Conservation (phyloP, 305 asterid species). For the Coffea humblotiana region DNA sequence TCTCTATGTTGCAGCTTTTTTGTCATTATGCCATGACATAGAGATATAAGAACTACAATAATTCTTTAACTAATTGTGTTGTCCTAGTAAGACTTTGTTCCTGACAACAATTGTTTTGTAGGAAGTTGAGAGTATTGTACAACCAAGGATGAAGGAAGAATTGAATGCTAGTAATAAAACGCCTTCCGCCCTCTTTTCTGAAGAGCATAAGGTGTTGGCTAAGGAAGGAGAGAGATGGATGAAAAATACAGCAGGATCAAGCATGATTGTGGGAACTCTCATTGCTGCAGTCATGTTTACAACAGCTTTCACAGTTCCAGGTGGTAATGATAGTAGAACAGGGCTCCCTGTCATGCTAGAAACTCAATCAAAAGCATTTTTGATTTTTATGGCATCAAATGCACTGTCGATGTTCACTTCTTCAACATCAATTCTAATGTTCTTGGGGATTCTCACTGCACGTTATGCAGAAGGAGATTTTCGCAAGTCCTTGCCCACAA, state of each 20-base stretch:
- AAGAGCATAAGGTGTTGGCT: constrained; percentile 35
- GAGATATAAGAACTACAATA: too few relatives aligned
- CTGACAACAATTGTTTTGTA: not conserved
- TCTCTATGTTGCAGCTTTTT: too few relatives aligned
- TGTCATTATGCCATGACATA: not conserved
- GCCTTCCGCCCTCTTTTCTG: constrained; percentile 27
- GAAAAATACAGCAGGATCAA: constrained; percentile 48
- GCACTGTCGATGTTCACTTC: constrained; percentile 45
- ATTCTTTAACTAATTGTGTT: too few relatives aligned
- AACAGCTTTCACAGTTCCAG: constrained; percentile 50
- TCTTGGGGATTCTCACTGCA: constrained; percentile 43
- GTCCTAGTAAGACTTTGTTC: too few relatives aligned
- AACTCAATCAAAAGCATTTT: constrained; percentile 3
- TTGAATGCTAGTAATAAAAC: constrained; percentile 31
- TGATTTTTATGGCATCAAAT: constrained; percentile 25
- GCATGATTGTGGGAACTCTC: constrained; percentile 48
- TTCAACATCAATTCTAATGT: constrained; percentile 35
- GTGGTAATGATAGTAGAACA: constrained; percentile 26
- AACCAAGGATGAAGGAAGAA: constrained; percentile 35
- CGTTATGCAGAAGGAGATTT: constrained; percentile 43
- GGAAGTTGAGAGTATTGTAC: constrained; percentile 43
- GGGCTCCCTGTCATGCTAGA: constrained; percentile 35
- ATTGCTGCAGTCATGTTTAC: constrained; percentile 52
- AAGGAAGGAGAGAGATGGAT: constrained; percentile 51
- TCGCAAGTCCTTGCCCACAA: constrained; percentile 39